These are phyloP conservation scores for Rhododendron griersonianum DNA, from an alignment of 148 eudicot genomes.

Conservation along the genomic window DNA sequence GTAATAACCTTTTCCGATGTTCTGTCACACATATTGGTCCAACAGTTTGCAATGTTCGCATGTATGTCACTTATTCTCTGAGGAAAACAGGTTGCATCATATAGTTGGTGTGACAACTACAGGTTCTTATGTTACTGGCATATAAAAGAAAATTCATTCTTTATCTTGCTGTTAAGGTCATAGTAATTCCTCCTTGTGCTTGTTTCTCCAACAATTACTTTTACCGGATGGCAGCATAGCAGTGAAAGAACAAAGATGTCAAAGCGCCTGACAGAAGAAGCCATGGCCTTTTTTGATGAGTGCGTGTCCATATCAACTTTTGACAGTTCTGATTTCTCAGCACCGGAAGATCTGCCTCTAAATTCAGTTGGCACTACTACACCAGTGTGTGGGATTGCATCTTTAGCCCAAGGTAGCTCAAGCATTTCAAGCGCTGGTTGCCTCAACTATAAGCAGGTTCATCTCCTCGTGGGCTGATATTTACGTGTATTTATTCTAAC, in stretches of 20 bases:
- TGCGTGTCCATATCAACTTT: constrained; percentile 97
- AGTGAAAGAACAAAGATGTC: constrained; percentile 76
- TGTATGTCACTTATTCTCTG: neutral
- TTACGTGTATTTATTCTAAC: neutral
- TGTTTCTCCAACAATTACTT: neutral
- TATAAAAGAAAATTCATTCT: neutral
- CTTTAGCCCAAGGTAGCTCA: constrained; percentile 24
- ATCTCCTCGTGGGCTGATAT: neutral
- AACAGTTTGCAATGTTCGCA: neutral
- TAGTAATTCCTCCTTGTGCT: neutral
- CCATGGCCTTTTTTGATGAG: constrained; percentile 92
- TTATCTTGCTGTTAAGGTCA: neutral
- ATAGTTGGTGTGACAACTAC: neutral
- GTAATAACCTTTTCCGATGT: neutral
- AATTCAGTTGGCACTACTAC: constrained; percentile 22
- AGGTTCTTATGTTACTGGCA: neutral
- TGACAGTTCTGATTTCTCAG: constrained; percentile 93
- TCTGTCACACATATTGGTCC: neutral
- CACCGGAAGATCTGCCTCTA: constrained; percentile 71
- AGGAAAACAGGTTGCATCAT: neutral
- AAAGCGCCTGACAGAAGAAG: constrained; percentile 80
- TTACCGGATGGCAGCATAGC: constrained; percentile 50
- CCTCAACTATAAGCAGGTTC: constrained; percentile 32
- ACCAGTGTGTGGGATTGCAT: constrained; percentile 16
- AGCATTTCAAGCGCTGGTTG: constrained; percentile 13